Percentiles rank a stretch among this genome's conserved stretches.
Conservation (phyloP, 2,329 filamentous ascomycete genomes). For the Fusarium sp. region DNA sequence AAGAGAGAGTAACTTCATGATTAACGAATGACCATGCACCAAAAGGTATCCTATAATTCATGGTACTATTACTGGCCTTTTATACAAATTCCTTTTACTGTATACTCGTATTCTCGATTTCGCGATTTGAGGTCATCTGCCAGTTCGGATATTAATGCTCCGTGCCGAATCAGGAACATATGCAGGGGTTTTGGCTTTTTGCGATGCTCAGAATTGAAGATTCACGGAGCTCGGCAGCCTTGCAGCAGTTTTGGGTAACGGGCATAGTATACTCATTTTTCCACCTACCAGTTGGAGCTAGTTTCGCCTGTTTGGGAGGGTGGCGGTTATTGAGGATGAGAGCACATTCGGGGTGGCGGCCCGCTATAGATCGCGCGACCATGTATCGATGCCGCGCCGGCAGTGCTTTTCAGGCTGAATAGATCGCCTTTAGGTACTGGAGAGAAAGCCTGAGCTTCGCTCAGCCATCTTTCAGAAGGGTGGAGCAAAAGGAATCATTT, state of each 20-base stretch:
- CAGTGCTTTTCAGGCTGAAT: neutral
- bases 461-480: neutral
- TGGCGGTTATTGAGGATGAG: neutral
- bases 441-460: too few relatives aligned
- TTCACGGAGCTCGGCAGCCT: neutral
- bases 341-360: neutral
- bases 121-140: neutral
- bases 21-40: neutral
- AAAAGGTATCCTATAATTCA: neutral
- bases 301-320: neutral
- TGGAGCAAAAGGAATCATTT: neutral
- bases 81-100: neutral
- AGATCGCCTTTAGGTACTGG: fast-evolving
- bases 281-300: neutral
- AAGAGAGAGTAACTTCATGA: slow-evolving; percentile 26
- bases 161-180: slow-evolving; percentile 1
- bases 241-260: neutral
- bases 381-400: neutral
- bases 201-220: neutral
- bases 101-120: neutral
- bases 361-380: neutral
- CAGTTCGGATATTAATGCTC: neutral
- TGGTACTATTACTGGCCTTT: neutral
- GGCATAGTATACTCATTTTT: neutral
- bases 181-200: neutral